These are phyloP conservation scores for Scutellaria baicalensis DNA, from an alignment of 257 asterid species.

Conservation along the genomic window DNA sequence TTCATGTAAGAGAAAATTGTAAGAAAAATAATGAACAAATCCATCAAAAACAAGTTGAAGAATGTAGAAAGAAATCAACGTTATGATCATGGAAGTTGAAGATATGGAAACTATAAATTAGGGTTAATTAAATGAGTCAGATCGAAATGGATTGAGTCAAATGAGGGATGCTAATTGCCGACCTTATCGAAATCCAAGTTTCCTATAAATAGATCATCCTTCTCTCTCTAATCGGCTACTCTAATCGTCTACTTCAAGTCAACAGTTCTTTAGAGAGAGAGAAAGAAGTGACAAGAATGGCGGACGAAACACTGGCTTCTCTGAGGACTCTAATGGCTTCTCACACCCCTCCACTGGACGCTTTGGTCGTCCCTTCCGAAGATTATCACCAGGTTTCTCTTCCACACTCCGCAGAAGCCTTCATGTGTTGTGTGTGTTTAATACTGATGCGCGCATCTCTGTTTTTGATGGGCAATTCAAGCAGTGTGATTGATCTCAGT, in stretches of 20 bases:
- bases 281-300: slow-evolving; percentile 31
- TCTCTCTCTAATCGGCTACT: too few species aligned
- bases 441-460: neutral
- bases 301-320: slow-evolving; percentile 48
- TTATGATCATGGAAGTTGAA: too few species aligned
- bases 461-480: neutral
- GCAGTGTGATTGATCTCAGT: neutral
- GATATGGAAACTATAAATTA: too few species aligned
- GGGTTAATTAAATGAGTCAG: too few species aligned
- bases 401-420: neutral
- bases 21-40: too few species aligned
- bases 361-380: slow-evolving; percentile 85
- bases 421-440: neutral
- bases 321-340: slow-evolving; percentile 73
- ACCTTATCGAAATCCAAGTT: too few species aligned
- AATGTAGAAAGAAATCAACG: too few species aligned
- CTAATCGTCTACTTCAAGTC: neutral
- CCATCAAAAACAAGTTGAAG: too few species aligned
- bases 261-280: slow-evolving; percentile 1
- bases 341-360: slow-evolving; percentile 81
- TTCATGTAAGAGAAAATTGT: too few species aligned
- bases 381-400: slow-evolving; percentile 83
- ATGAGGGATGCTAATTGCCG: too few species aligned
- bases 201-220: too few species aligned
- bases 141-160: too few species aligned